These are phyloP conservation scores for Monascus ruber DNA, from an alignment of 2,329 filamentous ascomycete species.

Conservation along the genomic window DNA sequence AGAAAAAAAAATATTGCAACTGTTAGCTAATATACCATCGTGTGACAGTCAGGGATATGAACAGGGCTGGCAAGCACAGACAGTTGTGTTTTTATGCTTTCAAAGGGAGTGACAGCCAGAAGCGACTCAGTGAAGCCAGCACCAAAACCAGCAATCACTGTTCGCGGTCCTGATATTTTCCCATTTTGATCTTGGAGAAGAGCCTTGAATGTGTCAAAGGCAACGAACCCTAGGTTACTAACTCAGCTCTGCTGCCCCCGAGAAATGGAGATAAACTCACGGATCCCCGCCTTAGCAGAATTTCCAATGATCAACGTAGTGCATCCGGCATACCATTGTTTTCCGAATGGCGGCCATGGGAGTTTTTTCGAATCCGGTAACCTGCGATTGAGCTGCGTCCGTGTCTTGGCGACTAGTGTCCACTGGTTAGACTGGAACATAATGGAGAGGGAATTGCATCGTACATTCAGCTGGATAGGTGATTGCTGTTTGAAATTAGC, in stretches of 20 bases:
- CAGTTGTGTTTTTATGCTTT: slow-evolving; percentile 96
- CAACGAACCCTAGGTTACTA: slow-evolving; percentile 59
- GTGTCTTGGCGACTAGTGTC: slow-evolving; percentile 71
- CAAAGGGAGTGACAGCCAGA: slow-evolving; percentile 88
- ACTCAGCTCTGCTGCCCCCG: neutral
- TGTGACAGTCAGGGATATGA: neutral
- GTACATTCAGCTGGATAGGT: slow-evolving; percentile 90
- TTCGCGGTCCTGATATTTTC: slow-evolving; percentile 79
- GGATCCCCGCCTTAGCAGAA: slow-evolving; percentile 88
- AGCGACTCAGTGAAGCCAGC: slow-evolving; percentile 90
- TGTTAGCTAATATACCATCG: neutral
- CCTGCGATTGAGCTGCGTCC: slow-evolving; percentile 81
- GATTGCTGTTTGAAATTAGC: slow-evolving; percentile 49
- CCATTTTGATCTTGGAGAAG: slow-evolving; percentile 73
- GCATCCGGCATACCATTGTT: slow-evolving; percentile 95
- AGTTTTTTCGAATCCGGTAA: slow-evolving; percentile 74
- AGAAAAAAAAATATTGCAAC: neutral
- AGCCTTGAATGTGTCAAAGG: slow-evolving; percentile 88
- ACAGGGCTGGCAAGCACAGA: slow-evolving; percentile 25
- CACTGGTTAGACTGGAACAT: slow-evolving; percentile 1
- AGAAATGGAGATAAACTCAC: slow-evolving; percentile 40
- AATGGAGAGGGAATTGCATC: slow-evolving; percentile 12
- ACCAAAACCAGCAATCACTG: slow-evolving; percentile 86
- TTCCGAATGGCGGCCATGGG: slow-evolving; percentile 86
- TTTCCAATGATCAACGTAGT: slow-evolving; percentile 96